phyloP scores from a whole-genome alignment of 1,139 yeast genomes.

The Hyphopichia burtonii region DNA sequence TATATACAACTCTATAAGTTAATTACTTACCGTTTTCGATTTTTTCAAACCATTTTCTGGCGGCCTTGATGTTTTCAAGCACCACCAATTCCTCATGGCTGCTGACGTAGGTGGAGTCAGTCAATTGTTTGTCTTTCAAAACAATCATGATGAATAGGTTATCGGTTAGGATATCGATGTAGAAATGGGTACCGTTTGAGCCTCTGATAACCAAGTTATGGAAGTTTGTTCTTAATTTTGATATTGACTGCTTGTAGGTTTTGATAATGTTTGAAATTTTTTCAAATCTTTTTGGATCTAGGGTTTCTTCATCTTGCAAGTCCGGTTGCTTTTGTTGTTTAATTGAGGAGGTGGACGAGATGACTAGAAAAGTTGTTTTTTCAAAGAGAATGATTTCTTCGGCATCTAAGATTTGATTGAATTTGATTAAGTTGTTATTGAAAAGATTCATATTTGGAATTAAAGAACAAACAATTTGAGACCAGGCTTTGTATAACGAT shows the following conservation, averaged over 20 bases:
- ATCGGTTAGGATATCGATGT: conserved; percentile 65
- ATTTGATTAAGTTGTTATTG: conserved; percentile 71
- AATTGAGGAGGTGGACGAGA: conserved; percentile 63
- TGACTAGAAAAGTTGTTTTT: conserved; percentile 88
- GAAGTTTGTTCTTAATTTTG: conserved; percentile 83
- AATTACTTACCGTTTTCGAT: conserved; percentile 33
- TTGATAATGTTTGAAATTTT: conserved; percentile 92
- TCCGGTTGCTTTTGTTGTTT: conserved; percentile 20
- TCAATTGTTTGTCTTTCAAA: conserved; percentile 34
- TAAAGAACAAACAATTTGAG: conserved; percentile 88
- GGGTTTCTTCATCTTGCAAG: conserved; percentile 14
- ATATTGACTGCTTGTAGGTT: conserved; percentile 90
- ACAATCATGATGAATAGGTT: conserved; percentile 79
- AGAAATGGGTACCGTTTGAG: conserved; percentile 63
- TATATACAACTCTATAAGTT: neutral
- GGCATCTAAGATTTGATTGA: conserved; percentile 77
- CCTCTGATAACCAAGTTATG: conserved; percentile 77
- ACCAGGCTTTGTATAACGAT: conserved; percentile 94
- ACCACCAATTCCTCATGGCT: conserved; percentile 61
- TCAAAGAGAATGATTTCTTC: conserved; percentile 91
- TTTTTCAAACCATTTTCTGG: conserved; percentile 65
- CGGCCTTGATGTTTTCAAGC: conserved; percentile 65
- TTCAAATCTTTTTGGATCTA: conserved; percentile 92
- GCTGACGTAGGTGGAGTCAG: conserved; percentile 20
- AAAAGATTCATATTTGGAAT: conserved; percentile 88